These are phyloP conservation scores for Sarcocystis neurona DNA, from an alignment of 169 alveolate species.

Conservation along the genomic window DNA sequence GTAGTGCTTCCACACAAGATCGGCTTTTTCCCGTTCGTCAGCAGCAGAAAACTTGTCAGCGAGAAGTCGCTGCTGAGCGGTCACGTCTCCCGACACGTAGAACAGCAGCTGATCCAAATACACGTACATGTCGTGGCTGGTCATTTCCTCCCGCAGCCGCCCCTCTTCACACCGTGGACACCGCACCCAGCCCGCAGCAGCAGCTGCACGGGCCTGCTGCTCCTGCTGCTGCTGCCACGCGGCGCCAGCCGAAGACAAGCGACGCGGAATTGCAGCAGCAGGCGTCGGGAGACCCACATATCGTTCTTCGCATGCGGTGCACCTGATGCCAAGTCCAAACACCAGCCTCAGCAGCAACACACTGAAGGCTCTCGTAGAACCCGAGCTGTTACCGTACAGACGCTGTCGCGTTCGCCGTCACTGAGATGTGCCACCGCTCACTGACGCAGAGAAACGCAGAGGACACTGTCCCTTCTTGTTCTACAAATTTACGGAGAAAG, in stretches of 20 bases:
- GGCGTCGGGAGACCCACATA: background rate
- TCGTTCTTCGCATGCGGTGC: constrained; percentile 11
- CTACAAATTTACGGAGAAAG: too few relatives aligned
- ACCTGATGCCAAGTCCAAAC: too few relatives aligned
- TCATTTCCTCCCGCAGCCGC: constrained; percentile 19
- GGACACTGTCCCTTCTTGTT: too few relatives aligned
- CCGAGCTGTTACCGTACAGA: too few relatives aligned
- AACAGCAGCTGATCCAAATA: constrained; percentile 16
- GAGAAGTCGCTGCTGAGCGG: background rate
- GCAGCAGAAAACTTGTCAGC: background rate
- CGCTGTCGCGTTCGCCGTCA: too few relatives aligned
- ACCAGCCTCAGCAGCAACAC: too few relatives aligned
- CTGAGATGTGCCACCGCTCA: too few relatives aligned
- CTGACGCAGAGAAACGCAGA: too few relatives aligned
- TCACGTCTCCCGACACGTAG: constrained; percentile 23
- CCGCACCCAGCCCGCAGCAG: too few relatives aligned
- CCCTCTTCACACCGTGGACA: constrained; percentile 38
- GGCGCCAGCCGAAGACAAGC: background rate
- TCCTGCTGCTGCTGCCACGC: too few relatives aligned
- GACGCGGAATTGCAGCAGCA: background rate
- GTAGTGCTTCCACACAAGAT: background rate
- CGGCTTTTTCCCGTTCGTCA: background rate
- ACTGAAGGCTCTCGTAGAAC: too few relatives aligned
- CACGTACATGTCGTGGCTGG: background rate
- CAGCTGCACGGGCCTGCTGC: too few relatives aligned